A percentile compares a stretch with the other conserved stretches of the same genome.
Conservation (phyloP, 2,329 filamentous ascomycete genomes). For the Alternaria longipes region DNA sequence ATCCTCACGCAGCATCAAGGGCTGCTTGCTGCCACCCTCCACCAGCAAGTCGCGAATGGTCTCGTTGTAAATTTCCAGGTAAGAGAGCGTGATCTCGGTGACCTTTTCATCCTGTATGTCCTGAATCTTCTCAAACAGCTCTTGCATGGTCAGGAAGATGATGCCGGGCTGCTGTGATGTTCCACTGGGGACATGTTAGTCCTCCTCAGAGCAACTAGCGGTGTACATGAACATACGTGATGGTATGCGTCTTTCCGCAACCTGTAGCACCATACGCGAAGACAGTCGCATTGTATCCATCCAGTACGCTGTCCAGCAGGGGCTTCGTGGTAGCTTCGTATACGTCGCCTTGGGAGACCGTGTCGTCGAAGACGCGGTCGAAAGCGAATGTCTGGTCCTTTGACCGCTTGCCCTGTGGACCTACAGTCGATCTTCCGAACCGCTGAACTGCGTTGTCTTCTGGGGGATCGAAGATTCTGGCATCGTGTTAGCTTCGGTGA, state of each 20-base stretch:
- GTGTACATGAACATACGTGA: conserved; percentile 58
- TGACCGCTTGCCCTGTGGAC: conserved; percentile 80
- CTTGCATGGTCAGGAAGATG: conserved; percentile 99
- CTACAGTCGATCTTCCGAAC: conserved; percentile 81
- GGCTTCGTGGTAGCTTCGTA: conserved; percentile 91
- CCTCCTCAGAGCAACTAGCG: neutral
- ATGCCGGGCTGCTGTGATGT: conserved; percentile 93
- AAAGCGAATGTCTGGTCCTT: conserved; percentile 99
- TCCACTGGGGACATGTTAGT: conserved; percentile 59
- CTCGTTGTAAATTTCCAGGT: conserved; percentile 99
- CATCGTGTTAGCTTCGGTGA: conserved; percentile 30
- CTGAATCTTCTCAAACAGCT: conserved; percentile 94
- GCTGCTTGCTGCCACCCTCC: conserved; percentile 81
- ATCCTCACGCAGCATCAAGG: conserved; percentile 93
- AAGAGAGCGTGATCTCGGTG: conserved; percentile 90
- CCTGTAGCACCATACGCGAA: conserved; percentile 98
- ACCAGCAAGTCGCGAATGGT: conserved; percentile 94
- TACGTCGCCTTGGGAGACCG: conserved; percentile 88
- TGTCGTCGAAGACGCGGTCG: conserved; percentile 96
- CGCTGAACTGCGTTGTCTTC: conserved; percentile 92
- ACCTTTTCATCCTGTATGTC: conserved; percentile 86
- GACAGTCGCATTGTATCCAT: conserved; percentile 98
- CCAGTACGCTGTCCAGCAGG: conserved; percentile 92
- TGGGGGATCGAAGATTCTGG: conserved; percentile 93
- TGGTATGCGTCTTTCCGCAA: conserved; percentile 98